phyloP scores from a whole-genome alignment of 108 stramenopile species.

The Chaetoceros tenuissimus region DNA sequence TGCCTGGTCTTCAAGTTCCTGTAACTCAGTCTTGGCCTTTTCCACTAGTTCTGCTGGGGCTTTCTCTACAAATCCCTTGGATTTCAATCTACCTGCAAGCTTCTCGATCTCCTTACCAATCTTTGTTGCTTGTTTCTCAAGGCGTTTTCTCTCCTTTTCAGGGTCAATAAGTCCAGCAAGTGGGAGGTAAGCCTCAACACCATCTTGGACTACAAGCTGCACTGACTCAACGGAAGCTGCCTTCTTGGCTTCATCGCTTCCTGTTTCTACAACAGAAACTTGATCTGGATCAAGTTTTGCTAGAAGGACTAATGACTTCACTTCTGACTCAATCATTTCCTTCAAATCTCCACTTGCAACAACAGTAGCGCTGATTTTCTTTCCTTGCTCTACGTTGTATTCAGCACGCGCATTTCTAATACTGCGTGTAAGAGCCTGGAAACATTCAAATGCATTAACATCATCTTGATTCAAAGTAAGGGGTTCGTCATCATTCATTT shows the following conservation, averaged over 20 bases:
- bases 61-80: constrained; percentile 83
- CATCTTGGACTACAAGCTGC: constrained; percentile 78
- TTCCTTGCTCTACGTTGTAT: constrained; percentile 85
- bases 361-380: constrained; percentile 70
- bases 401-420: constrained; percentile 88
- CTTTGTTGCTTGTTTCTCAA: constrained; percentile 77
- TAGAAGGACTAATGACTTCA: constrained; percentile 67
- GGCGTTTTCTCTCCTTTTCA: constrained; percentile 70
- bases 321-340: constrained; percentile 51
- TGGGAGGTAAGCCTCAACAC: constrained; percentile 82
- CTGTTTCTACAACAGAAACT: constrained; percentile 46
- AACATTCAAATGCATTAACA: constrained; percentile 62
- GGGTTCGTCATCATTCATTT: constrained; percentile 58
- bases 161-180: constrained; percentile 76
- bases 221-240: constrained; percentile 45
- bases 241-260: constrained; percentile 59
- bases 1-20: constrained; percentile 78
- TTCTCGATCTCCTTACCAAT: constrained; percentile 69
- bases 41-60: constrained; percentile 78
- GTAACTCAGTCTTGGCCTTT: constrained; percentile 66
- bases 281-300: constrained; percentile 74
- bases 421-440: constrained; percentile 80
- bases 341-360: constrained; percentile 53
- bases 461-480: constrained; percentile 58
- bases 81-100: constrained; percentile 58